These are phyloP conservation scores for Nicotiana tabacum DNA, from an alignment of 257 asterid genomes.

Conservation along the genomic window DNA sequence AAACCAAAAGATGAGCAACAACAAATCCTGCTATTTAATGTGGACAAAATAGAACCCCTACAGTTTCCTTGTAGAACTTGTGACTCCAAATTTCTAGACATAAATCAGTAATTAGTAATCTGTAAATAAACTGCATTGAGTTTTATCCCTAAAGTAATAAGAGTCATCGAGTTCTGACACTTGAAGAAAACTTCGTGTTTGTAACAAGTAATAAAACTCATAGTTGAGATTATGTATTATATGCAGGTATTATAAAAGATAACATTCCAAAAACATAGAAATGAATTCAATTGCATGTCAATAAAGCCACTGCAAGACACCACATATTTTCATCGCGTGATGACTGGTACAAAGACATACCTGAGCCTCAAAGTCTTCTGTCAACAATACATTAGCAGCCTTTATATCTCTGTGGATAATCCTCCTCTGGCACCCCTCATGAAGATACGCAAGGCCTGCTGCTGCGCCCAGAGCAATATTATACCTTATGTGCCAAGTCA, in stretches of 20 bases:
- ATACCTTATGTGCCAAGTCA: conserved; percentile 58
- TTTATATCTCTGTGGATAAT: conserved; percentile 90
- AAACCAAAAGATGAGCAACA: conserved; percentile 21
- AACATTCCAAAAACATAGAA: not conserved
- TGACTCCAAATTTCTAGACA: not conserved
- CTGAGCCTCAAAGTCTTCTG: conserved; percentile 84
- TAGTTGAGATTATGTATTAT: not conserved
- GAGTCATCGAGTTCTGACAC: not conserved
- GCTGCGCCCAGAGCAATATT: conserved; percentile 77
- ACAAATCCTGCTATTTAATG: not conserved
- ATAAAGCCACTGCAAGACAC: not conserved
- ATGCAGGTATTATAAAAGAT: not conserved
- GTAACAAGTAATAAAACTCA: not conserved
- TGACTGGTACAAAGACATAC: conserved; percentile 22
- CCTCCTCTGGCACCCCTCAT: conserved; percentile 92
- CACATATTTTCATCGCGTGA: not conserved
- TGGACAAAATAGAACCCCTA: not conserved
- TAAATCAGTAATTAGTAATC: not conserved
- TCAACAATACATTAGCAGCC: conserved; percentile 83
- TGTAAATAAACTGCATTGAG: not conserved
- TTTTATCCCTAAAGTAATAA: not conserved
- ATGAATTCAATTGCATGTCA: not conserved
- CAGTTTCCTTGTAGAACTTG: not conserved
- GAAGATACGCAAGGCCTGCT: conserved; percentile 81
- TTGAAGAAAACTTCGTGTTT: not conserved